A percentile compares a stretch with the other conserved stretches of the same genome.
These are phyloP conservation scores for Phytophthora pseudosyringae DNA, from an alignment of 352 stramenopile species.

Conservation along the genomic window DNA sequence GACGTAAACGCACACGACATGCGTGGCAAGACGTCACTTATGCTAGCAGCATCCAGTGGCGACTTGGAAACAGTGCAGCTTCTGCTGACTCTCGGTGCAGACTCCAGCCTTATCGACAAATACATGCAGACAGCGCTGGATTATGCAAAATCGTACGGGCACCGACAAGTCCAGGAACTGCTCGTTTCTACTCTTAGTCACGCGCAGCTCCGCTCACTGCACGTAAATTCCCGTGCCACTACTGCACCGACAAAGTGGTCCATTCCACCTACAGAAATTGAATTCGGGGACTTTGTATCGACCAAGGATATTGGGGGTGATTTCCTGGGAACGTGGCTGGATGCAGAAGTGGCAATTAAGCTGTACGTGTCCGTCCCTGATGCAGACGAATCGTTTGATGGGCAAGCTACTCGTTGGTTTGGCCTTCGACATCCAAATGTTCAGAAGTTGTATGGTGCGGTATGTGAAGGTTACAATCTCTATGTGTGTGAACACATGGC, in stretches of 20 bases:
- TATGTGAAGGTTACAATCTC: conserved; percentile 7
- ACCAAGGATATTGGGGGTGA: conserved; percentile 3
- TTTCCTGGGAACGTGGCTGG: conserved; percentile 16
- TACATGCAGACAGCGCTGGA: conserved; percentile 7
- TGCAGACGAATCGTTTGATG: conserved; percentile 1
- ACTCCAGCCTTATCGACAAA: conserved; percentile 3
- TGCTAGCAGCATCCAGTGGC: conserved; percentile 7
- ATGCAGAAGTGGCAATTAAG: conserved; percentile 18
- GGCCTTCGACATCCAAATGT: conserved; percentile 17
- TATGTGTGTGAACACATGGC: conserved; percentile 16
- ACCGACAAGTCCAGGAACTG: conserved; percentile 9
- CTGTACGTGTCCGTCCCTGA: not conserved
- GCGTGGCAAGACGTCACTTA: not conserved
- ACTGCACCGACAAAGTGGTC: conserved; percentile 4
- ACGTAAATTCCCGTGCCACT: not conserved
- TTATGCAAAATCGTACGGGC: not conserved
- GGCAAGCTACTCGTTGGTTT: conserved; percentile 12
- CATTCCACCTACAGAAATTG: conserved; percentile 20
- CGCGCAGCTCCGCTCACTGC: not conserved
- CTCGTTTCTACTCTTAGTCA: conserved; percentile 3
- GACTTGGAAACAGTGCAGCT: conserved; percentile 1
- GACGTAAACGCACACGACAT: not conserved
- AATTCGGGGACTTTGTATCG: conserved; percentile 14
- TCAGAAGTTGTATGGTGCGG: conserved; percentile 15
- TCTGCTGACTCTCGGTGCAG: conserved; percentile 1